These are phyloP conservation scores for Fusarium globosum DNA, from an alignment of 2,329 filamentous ascomycete species.

Conservation along the genomic window DNA sequence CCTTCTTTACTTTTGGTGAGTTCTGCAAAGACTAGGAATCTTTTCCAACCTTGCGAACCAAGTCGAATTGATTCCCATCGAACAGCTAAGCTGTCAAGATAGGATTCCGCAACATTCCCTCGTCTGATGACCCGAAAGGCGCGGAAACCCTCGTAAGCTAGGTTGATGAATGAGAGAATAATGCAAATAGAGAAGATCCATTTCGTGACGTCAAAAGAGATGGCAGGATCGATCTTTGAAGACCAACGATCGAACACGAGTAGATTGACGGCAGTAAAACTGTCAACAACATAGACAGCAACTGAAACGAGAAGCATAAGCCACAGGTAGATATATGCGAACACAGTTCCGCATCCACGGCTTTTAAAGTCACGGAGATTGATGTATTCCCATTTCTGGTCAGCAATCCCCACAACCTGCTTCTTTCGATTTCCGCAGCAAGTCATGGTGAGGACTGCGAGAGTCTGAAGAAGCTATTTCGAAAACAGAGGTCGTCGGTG, in stretches of 20 bases:
- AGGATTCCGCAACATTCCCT: constrained; percentile 90
- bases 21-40: constrained; percentile 92
- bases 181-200: constrained; percentile 97
- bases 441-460: constrained; percentile 62
- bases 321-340: constrained; percentile 89
- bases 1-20: constrained; percentile 93
- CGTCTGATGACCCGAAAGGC: constrained; percentile 84
- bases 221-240: constrained; percentile 80
- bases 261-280: constrained; percentile 92
- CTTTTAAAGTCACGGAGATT: constrained; percentile 82
- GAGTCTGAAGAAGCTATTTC: constrained; percentile 18
- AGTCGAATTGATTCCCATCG: constrained; percentile 85
- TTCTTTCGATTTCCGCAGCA: constrained; percentile 74
- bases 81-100: constrained; percentile 87
- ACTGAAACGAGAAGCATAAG: constrained; percentile 81
- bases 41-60: constrained; percentile 80
- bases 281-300: constrained; percentile 89
- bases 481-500: constrained; percentile 23
- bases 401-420: constrained; percentile 74
- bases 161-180: constrained; percentile 86
- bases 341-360: constrained; percentile 77
- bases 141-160: constrained; percentile 81
- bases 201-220: constrained; percentile 82
- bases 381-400: constrained; percentile 96
- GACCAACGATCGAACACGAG: constrained; percentile 92